A percentile compares a stretch with the other conserved stretches of the same genome.
These are phyloP conservation scores for Lodderomyces jiufengensis DNA, from an alignment of 1,139 yeast genomes.

Conservation along the genomic window DNA sequence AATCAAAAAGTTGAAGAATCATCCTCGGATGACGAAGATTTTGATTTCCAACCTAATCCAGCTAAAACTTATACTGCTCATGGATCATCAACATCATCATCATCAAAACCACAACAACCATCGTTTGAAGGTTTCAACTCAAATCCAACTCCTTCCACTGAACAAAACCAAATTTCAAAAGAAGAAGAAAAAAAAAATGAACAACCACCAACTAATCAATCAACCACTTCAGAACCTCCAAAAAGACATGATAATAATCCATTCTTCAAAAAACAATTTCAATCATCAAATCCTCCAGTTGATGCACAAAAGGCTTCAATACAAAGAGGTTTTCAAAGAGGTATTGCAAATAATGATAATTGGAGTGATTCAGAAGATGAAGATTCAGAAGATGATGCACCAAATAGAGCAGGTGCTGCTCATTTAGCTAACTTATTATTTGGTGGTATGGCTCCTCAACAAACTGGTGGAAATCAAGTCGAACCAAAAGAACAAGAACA, in stretches of 20 bases:
- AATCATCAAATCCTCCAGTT: constrained; percentile 31
- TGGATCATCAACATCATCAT: not conserved
- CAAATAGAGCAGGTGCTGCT: constrained; percentile 55
- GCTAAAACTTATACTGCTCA: not conserved
- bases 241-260: constrained; percentile 21
- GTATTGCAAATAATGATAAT: constrained; percentile 46
- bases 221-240: constrained; percentile 1
- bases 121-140: too few species aligned
- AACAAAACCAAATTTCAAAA: not conserved
- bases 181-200: not conserved
- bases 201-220: not conserved
- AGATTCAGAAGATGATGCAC: constrained; percentile 44
- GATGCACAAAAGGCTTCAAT: constrained; percentile 58
- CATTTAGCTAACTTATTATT: constrained; percentile 59
- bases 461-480: constrained; percentile 15
- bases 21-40: too few species aligned
- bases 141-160: too few species aligned
- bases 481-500: not conserved
- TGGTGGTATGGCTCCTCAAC: constrained; percentile 58
- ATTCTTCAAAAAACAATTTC: constrained; percentile 48
- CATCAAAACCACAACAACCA: too few species aligned
- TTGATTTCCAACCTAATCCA: not conserved
- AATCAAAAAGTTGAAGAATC: too few species aligned
- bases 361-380: constrained; percentile 65
- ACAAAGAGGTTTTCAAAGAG: constrained; percentile 65